phyloP scores from a whole-genome alignment of 495 filamentous ascomycete genomes.

The Alectoria sarmentosa region DNA sequence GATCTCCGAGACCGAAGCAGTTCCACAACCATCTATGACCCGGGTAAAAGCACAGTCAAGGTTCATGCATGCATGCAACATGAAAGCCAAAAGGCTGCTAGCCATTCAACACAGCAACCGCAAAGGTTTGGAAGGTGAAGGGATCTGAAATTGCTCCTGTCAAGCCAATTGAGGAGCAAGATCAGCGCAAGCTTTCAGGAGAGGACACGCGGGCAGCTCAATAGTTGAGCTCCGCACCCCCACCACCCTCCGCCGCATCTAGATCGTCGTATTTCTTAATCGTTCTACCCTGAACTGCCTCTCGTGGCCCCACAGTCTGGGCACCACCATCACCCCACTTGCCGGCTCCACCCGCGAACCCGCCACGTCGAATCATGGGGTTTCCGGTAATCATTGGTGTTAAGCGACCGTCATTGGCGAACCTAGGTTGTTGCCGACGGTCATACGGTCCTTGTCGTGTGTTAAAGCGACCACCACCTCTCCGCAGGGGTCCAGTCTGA shows the following conservation, averaged over 20 bases:
- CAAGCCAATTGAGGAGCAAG: not conserved
- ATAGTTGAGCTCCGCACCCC: constrained; percentile 56
- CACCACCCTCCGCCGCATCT: constrained; percentile 60
- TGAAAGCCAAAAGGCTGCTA: not conserved
- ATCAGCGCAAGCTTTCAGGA: not conserved
- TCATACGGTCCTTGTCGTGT: constrained; percentile 53
- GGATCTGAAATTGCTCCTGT: not conserved
- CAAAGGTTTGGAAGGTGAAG: not conserved
- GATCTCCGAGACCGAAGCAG: not conserved
- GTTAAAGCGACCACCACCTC: constrained; percentile 43
- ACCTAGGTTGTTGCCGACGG: constrained; percentile 37
- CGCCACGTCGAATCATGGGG: constrained; percentile 24
- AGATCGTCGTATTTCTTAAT: constrained; percentile 96
- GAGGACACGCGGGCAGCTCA: constrained; percentile 25
- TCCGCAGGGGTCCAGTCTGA: constrained; percentile 53
- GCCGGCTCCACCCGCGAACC: constrained; percentile 44
- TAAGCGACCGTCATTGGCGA: constrained; percentile 32
- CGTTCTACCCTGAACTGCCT: constrained; percentile 82
- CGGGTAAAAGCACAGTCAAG: not conserved
- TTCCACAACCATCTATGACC: not conserved
- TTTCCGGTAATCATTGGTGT: constrained; percentile 30
- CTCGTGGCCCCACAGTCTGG: constrained; percentile 68
- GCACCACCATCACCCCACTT: constrained; percentile 60
- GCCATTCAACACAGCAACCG: not conserved
- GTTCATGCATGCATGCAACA: not conserved